Percentiles rank a stretch among this genome's conserved stretches.
These are phyloP conservation scores for Lasiosphaeria miniovina DNA, from an alignment of 495 filamentous ascomycete species.

Conservation along the genomic window DNA sequence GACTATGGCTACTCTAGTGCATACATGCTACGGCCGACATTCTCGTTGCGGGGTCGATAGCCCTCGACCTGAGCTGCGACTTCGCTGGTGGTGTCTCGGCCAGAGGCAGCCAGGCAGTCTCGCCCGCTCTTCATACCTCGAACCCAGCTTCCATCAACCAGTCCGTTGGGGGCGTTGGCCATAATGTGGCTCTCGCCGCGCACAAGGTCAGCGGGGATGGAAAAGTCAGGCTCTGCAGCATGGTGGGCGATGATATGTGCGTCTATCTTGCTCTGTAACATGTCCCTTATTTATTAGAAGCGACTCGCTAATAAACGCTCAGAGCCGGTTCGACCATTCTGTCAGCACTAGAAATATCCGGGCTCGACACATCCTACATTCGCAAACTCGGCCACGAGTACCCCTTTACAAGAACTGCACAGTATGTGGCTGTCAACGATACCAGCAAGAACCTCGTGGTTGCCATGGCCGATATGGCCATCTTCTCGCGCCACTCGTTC, in stretches of 20 bases:
- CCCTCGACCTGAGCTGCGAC: conserved; percentile 84
- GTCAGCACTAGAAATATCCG: conserved; percentile 54
- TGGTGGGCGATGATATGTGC: conserved; percentile 69
- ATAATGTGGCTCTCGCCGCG: conserved; percentile 82
- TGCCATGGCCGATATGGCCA: conserved; percentile 93
- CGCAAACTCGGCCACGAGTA: conserved; percentile 48
- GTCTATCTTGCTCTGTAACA: conserved; percentile 14
- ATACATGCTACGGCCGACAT: conserved; percentile 49
- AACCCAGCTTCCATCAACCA: conserved; percentile 79
- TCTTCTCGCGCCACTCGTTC: conserved; percentile 60
- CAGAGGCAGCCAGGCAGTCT: conserved; percentile 10
- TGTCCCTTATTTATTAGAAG: not conserved
- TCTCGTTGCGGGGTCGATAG: conserved; percentile 85
- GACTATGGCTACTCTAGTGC: conserved; percentile 7
- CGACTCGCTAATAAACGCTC: not conserved
- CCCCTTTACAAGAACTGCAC: conserved; percentile 65
- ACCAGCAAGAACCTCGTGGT: conserved; percentile 72
- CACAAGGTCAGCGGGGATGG: conserved; percentile 47
- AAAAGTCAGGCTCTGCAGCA: conserved; percentile 65
- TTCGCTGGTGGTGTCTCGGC: conserved; percentile 38
- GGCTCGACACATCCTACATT: conserved; percentile 63
- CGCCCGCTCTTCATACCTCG: conserved; percentile 71
- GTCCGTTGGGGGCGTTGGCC: conserved; percentile 88
- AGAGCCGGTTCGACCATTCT: conserved; percentile 68
- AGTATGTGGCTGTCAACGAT: conserved; percentile 90